phyloP scores from a whole-genome alignment of 2,329 filamentous ascomycete genomes.

The Epichloe gansuensis region DNA sequence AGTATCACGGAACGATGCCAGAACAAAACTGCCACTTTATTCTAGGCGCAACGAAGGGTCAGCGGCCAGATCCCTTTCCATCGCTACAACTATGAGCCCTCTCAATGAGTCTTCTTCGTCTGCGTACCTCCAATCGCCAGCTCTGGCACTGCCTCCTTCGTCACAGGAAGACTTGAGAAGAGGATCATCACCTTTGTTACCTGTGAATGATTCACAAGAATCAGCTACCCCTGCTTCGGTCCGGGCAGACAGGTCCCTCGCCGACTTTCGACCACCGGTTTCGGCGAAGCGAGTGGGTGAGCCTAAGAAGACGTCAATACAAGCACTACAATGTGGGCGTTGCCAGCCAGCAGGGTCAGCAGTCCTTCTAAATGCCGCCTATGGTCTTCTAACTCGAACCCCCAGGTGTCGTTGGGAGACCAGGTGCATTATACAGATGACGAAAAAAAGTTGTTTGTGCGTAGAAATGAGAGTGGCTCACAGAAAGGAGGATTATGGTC shows the following conservation, averaged over 20 bases:
- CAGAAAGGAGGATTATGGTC: neutral
- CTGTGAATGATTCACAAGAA: slow-evolving; percentile 11
- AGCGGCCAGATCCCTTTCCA: slow-evolving; percentile 13
- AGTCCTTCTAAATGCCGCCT: neutral
- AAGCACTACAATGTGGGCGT: slow-evolving; percentile 24
- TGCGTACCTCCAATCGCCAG: slow-evolving; percentile 2
- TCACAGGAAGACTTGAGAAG: slow-evolving; percentile 24
- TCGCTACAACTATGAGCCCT: slow-evolving; percentile 14
- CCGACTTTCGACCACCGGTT: neutral
- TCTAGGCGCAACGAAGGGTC: neutral
- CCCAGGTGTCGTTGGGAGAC: no score
- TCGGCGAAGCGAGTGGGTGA: neutral
- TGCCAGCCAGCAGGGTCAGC: neutral
- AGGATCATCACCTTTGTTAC: slow-evolving; percentile 38
- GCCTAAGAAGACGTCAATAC: slow-evolving; percentile 8
- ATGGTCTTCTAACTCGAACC: neutral
- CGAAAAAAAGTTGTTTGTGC: neutral
- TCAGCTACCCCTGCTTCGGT: neutral
- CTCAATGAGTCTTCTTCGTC: slow-evolving; percentile 5
- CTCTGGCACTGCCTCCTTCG: slow-evolving; percentile 1
- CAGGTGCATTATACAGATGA: neutral
- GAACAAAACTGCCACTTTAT: neutral
- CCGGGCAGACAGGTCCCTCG: neutral
- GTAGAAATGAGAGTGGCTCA: neutral
- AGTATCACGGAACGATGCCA: neutral